Base-by-base conservation (phyloP, 1,284 basidiomycete genomes). In the Marasmius fiardii region DNA sequence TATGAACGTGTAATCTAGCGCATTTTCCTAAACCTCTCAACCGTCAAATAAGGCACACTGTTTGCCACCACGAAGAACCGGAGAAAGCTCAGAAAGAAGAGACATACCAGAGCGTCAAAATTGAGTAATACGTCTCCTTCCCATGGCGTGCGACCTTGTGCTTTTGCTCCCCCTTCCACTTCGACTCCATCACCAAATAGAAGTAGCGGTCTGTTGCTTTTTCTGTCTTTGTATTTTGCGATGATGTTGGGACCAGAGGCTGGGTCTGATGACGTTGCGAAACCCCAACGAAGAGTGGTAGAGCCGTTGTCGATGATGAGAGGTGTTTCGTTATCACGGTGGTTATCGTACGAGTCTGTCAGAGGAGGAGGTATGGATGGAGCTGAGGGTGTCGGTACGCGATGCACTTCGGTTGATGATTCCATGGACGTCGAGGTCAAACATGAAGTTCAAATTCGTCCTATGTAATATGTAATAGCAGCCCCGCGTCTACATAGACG, bases 281-380 rank as follows among this genome's bases (percentile, higher is more conserved):
- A 99, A n/a, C 95, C 96, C 65, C 93, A 98, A 43, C 95, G 86
- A 55, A 98, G 77, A 55, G 80, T 86, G 35, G 88, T 91, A 4
- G 93, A 86, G 56, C 95, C 96, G 69, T 97, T 95, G 79, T 98
- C 95, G 63, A 98, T 94, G 65, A 96, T 82, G 61, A 98, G 85
- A 0, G 92, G 88, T 0, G 78, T 82, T 28, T 69, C 65, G 23
- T 72, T 69, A 12, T 65, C 71, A 33, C 80, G 79, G 64, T 78
- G 74, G 14, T 57, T 45, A 47, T 73, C 68, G 54, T 83, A 82
- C 4, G 73, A 66, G 52, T 74, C 70, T 33, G 34, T 50, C 34
- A 69, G 61, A 3, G 62, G 59, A 0, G 68, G 64, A 7, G 71
- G 72, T 5, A 72, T 49, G 11, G 67, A 60, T 3, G 75, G 74